Evolutionary conservation across 2,329 filamentous ascomycete species (phyloP).

Genomic region (Grosmannia clavigera): DNA sequence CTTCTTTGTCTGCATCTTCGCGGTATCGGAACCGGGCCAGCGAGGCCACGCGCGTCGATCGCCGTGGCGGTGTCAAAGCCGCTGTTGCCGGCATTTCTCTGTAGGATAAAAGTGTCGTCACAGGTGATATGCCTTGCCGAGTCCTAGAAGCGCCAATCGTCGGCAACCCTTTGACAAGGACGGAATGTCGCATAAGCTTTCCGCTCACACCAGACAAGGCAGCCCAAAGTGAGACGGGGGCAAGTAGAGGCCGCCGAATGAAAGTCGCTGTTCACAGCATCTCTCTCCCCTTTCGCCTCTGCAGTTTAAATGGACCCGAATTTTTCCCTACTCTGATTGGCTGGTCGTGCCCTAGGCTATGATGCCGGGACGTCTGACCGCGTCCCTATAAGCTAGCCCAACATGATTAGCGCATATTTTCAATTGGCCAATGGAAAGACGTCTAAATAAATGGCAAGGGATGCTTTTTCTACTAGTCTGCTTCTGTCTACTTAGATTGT

Average conservation of each 20-base stretch:
- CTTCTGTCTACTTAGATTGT: not conserved
- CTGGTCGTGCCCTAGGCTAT: not conserved
- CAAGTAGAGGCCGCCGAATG: not conserved
- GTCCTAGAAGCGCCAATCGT: not conserved
- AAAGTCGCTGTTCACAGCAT: not conserved
- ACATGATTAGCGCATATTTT: not conserved
- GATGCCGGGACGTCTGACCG: not conserved
- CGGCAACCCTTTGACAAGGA: not conserved
- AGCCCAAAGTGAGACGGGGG: not conserved
- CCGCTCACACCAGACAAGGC: not conserved
- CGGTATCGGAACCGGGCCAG: conserved; percentile 12
- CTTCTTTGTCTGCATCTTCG: conserved; percentile 6
- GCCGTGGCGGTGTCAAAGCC: not conserved
- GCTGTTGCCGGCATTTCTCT: not conserved
- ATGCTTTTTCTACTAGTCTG: not conserved
- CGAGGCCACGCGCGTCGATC: conserved; percentile 9
- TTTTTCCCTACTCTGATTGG: not conserved
- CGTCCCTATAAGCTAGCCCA: not conserved
- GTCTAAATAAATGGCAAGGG: too few species aligned
- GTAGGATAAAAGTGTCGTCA: not conserved
- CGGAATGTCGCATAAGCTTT: not conserved
- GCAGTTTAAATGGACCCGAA: not conserved
- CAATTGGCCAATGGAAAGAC: not conserved
- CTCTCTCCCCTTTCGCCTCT: not conserved
- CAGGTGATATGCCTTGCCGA: not conserved